Evolutionary conservation across 2,329 filamentous ascomycete genomes (phyloP).

Genomic region (Trichophyton verrucosum): DNA sequence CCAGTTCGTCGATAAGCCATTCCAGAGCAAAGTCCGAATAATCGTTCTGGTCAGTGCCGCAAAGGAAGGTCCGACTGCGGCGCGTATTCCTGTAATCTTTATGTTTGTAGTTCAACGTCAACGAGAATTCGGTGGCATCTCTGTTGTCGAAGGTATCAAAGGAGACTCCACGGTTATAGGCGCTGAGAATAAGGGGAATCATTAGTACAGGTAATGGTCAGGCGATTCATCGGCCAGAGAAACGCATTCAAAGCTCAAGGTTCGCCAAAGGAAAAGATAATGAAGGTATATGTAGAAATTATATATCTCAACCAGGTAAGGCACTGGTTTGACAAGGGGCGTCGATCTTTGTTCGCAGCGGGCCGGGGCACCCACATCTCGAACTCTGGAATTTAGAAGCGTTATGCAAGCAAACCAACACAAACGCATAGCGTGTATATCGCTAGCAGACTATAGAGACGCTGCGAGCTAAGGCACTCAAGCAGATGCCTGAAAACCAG

Average conservation of each 20-base stretch:
- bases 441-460: neutral
- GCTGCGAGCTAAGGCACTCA: too few species aligned
- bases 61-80: conserved; percentile 76
- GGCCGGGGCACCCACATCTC: neutral
- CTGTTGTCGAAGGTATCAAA: conserved; percentile 61
- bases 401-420: neutral
- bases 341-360: neutral
- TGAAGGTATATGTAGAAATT: neutral
- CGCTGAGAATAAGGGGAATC: conserved; percentile 29
- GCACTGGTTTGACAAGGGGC: neutral
- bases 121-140: conserved; percentile 56
- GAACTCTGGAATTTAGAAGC: neutral
- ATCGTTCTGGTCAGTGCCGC: conserved; percentile 78
- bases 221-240: conserved; percentile 1
- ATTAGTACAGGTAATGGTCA: conserved; percentile 4
- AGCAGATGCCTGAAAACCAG: too few species aligned
- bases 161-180: conserved; percentile 56
- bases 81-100: conserved; percentile 71
- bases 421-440: neutral
- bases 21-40: conserved; percentile 88
- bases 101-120: conserved; percentile 76
- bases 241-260: neutral
- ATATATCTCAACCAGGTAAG: conserved; percentile 3
- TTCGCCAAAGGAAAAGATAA: neutral
- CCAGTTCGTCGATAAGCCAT: conserved; percentile 82